phyloP scores from a whole-genome alignment of 169 alveolate genomes.

The Ichthyophthirius multifiliis region DNA sequence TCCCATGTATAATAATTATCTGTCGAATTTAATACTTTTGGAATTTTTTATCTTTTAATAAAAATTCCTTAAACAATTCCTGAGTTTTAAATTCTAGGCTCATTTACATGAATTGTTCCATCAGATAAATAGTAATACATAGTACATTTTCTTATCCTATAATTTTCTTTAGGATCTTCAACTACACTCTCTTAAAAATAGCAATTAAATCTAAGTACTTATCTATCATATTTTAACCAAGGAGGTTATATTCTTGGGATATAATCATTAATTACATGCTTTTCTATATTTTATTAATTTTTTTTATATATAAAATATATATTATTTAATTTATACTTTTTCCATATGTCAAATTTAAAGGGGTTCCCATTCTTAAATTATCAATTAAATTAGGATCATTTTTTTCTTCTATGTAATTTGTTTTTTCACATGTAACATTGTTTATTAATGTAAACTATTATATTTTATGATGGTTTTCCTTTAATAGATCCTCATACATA shows the following conservation, averaged over 20 bases:
- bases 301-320: background rate
- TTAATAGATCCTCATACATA: constrained; percentile 61
- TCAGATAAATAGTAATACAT: constrained; percentile 83
- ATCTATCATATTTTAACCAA: constrained; percentile 88
- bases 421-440: constrained; percentile 60
- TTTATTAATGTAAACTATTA: constrained; percentile 58
- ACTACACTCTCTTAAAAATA: constrained; percentile 86
- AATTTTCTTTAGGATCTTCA: constrained; percentile 82
- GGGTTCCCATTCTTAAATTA: constrained; percentile 49
- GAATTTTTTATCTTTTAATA: constrained; percentile 74
- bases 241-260: constrained; percentile 83
- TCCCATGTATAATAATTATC: constrained; percentile 58
- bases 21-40: constrained; percentile 59
- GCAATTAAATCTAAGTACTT: constrained; percentile 80
- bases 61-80: constrained; percentile 86
- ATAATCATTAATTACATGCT: constrained; percentile 64
- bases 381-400: constrained; percentile 46
- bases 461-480: constrained; percentile 63
- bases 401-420: constrained; percentile 52
- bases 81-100: constrained; percentile 78
- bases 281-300: too few species aligned
- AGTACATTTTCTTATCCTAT: constrained; percentile 77
- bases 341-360: constrained; percentile 43
- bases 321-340: constrained; percentile 23
- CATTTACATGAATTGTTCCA: constrained; percentile 83